Evolutionary conservation across 23 red algal genomes (phyloP), one percentile per base, ranked within the genome.

Genomic region (Gracilaria domingensis): DNA sequence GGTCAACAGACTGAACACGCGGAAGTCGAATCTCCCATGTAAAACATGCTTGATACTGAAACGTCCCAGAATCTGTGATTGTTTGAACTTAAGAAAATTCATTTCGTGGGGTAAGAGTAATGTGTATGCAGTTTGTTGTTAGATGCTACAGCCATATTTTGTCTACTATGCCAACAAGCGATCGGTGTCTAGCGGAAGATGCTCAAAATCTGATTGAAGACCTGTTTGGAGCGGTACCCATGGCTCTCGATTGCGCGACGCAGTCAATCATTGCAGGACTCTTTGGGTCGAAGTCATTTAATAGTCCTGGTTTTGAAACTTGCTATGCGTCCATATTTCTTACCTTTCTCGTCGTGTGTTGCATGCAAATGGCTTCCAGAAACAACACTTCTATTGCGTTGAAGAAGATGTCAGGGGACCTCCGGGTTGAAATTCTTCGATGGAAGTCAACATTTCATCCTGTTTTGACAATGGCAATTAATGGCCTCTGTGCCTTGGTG

Each of bases 81-180:
- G 34, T 88, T 88, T 58, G 30, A 51, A 59, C 51, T 88, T 5
- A 70, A 88, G 47, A 50, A 88, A 47, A 39, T 58, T 75, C 48
- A 9, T 18, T 34, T 16, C 17, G 28, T 20, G 65, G 58, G 24
- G 85, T 79, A 38, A 59, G 20, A 25, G 23, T 88, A 29, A 28
- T 88, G 7, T 40, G 25, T 42, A 75, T 88, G 85, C 85, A 88
- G 23, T 55, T 88, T 37, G n/a, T 78, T 42, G 65, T 70, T 8
- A 34, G 85, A 18, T 88, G 85, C 55, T 88, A 88, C 61, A 39
- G 82, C 23, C 24, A 49, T 18, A 66, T 66, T 34, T 25, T 85
- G 5, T 44, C 48, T 14, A 65, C 17, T 1, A 24, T 0, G 16
- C 18, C 49, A 39, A 47, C 1, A 13, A 67, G 25, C n/a, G 4